Evolutionary conservation across 225 moss, liverwort and hornwort species (phyloP), one percentile per base, ranked within the genome.

Genomic region (Bryum argenteum): DNA sequence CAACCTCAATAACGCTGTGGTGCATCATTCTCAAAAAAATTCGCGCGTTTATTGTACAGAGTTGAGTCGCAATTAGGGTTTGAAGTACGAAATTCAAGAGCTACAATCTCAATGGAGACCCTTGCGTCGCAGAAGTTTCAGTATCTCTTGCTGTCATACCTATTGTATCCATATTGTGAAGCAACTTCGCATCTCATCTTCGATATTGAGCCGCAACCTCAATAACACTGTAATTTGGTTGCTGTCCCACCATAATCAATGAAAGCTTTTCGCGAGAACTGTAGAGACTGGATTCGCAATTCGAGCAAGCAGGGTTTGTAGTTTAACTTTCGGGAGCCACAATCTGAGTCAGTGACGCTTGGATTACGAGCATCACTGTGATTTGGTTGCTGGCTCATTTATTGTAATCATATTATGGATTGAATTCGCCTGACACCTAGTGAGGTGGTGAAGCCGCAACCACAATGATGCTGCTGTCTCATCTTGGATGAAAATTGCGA

Each of bases 161-260:
- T 33, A 33, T 17, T 33, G 33, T 33, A 33, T 3, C 7, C 33
- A 33, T 33, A 33, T 33, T 33, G 33, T 33, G 33, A 33, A 33
- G 5, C 33, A 93, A 93, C 13, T n/a, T n/a, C n/a, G n/a, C 93
- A 80, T 42, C 82, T 98, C 47, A 91, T 98, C 8, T 98, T 94
- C 42, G 97, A 98, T 60, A 85, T 98, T 59, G 94, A 94, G 67
- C 37, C 42, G 63, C 68, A 64, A 33, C 57, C 58, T 48, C 66
- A 41, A 23, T 54, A 47, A 6, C 37, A 66, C 52, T 71, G 42
- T 52, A 5, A 1, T 53, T 70, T 42, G 33, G 3, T 71, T 67
- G 50, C 13, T 65, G 54, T 15, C 21, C 9, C 33, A 7, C 8
- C 44, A 0, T 11, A 51, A 4, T 9, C n/a, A 22, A 23, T 24